A percentile compares a stretch with the other conserved stretches of the same genome.
Evolutionary conservation across 2,329 filamentous ascomycete genomes (phyloP).

Genomic region (Coniochaeta ligniaria): DNA sequence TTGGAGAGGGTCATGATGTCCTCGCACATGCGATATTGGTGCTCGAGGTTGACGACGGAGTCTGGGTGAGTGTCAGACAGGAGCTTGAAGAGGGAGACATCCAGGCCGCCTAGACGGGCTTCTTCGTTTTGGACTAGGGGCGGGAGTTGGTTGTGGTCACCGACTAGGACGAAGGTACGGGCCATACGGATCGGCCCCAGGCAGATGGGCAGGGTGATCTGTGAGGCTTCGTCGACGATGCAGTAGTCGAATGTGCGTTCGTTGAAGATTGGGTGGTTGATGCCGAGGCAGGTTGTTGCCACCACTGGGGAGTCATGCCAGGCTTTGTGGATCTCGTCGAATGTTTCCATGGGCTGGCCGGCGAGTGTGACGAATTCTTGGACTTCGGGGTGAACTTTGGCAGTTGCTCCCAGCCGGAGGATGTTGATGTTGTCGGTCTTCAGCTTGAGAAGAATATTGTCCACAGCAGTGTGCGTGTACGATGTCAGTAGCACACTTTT

Average conservation of each 20-base stretch:
- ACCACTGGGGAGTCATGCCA: constrained; percentile 87
- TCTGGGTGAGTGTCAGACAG: constrained; percentile 82
- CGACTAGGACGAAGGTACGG: constrained; percentile 86
- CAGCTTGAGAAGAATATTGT: constrained; percentile 95
- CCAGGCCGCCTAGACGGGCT: constrained; percentile 76
- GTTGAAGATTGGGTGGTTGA: constrained; percentile 82
- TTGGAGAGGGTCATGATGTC: constrained; percentile 95
- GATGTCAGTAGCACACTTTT: constrained; percentile 92
- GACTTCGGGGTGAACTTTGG: constrained; percentile 85
- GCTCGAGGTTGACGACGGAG: constrained; percentile 84
- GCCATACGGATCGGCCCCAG: constrained; percentile 91
- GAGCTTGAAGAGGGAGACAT: constrained; percentile 89
- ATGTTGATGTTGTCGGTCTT: constrained; percentile 70
- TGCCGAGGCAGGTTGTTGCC: constrained; percentile 88
- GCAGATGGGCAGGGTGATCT: constrained; percentile 93
- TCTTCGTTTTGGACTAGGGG: constrained; percentile 90
- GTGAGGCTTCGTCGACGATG: constrained; percentile 95
- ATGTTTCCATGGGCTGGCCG: constrained; percentile 62
- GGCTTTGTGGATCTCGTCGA: constrained; percentile 75
- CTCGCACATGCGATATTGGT: constrained; percentile 97
- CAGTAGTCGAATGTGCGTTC: constrained; percentile 94
- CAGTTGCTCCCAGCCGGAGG: constrained; percentile 74
- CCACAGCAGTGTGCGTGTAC: constrained; percentile 94
- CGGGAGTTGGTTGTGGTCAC: constrained; percentile 93
- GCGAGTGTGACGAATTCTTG: constrained; percentile 78